These are phyloP conservation scores for Malus fusca DNA, from an alignment of 306 rosid genomes.

Conservation along the genomic window DNA sequence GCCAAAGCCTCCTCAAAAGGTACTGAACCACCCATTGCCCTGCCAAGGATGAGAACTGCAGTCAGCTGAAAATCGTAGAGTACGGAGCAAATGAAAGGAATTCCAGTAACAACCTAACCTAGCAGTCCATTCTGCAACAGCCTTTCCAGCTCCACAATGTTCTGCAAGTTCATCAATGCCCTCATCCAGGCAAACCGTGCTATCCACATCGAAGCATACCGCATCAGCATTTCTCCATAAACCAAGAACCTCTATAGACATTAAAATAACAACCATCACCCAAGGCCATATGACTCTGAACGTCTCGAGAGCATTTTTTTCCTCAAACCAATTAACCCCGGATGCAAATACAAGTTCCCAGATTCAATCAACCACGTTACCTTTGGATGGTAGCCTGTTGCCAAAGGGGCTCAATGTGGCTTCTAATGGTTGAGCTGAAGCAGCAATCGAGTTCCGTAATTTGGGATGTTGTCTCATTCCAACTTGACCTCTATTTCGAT, in stretches of 20 bases:
- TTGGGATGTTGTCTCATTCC: conserved; percentile 6
- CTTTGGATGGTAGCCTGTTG: conserved; percentile 25
- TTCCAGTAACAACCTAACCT: conserved; percentile 31
- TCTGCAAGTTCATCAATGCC: conserved; percentile 95
- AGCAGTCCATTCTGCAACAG: conserved; percentile 96
- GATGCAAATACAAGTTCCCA: background rate
- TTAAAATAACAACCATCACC: background rate
- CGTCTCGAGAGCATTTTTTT: background rate
- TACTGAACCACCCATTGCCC: conserved; percentile 98
- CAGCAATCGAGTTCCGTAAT: background rate
- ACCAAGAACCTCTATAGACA: conserved; percentile 13
- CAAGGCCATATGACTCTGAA: background rate
- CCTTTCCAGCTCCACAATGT: conserved; percentile 92
- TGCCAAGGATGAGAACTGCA: conserved; percentile 19
- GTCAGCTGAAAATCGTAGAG: conserved; percentile 20
- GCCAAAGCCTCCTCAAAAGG: conserved; percentile 95
- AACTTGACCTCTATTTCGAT: background rate
- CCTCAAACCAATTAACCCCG: background rate
- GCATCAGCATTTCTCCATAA: conserved; percentile 29
- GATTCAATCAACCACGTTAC: background rate
- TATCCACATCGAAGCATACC: conserved; percentile 46
- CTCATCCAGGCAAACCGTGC: conserved; percentile 79
- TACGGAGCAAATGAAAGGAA: background rate
- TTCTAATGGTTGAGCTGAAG: conserved; percentile 24
- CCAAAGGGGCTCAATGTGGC: conserved; percentile 14